These are phyloP conservation scores for Calycina marina DNA, from an alignment of 2,329 filamentous ascomycete genomes.

Conservation along the genomic window DNA sequence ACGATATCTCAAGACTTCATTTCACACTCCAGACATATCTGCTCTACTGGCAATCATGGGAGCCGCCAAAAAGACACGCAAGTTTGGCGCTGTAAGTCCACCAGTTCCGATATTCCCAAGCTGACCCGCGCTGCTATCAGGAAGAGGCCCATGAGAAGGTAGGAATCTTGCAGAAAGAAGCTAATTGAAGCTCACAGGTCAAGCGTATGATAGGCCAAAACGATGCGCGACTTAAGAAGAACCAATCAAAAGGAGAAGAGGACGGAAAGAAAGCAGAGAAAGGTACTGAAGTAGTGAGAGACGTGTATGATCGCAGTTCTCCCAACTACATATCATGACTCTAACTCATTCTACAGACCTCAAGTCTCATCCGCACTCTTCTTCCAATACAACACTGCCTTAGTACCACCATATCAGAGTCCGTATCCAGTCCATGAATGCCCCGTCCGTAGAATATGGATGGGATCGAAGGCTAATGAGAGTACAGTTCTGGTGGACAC, in stretches of 20 bases:
- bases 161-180: no score
- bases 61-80: slow-evolving; percentile 77
- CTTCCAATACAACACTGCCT: slow-evolving; percentile 76
- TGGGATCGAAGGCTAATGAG: slow-evolving; percentile 56
- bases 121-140: no score
- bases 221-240: slow-evolving; percentile 72
- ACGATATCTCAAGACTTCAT: not conserved
- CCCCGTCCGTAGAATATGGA: slow-evolving; percentile 49
- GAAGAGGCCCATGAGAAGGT: no score
- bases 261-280: slow-evolving; percentile 40
- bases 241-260: slow-evolving; percentile 52
- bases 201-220: slow-evolving; percentile 73
- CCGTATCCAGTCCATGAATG: not conserved
- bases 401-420: slow-evolving; percentile 60
- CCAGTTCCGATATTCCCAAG: no score
- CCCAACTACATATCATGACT: not conserved
- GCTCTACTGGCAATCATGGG: slow-evolving; percentile 65
- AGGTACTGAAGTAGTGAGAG: slow-evolving; percentile 50
- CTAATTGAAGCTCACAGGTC: slow-evolving; percentile 27
- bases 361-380: slow-evolving; percentile 75
- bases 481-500: slow-evolving; percentile 48
- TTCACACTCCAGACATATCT: no score
- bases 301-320: slow-evolving; percentile 36
- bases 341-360: slow-evolving; percentile 30
- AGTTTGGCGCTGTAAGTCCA: slow-evolving; percentile 55